Evolutionary conservation across 768 basidiomycete species (phyloP), one percentile per base, ranked within the genome.

Genomic region (Tephrocybe sp.): DNA sequence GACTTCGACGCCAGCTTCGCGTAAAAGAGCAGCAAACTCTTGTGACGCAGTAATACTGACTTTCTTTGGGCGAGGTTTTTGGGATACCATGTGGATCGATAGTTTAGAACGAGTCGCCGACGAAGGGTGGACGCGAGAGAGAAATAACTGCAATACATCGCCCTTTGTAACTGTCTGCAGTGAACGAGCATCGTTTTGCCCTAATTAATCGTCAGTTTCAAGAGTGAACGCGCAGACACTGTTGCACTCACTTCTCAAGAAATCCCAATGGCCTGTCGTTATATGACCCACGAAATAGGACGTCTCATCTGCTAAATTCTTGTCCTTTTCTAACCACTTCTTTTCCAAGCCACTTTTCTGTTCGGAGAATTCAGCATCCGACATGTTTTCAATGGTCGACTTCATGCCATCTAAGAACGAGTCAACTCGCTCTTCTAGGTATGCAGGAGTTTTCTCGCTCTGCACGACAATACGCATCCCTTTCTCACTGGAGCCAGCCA

Each of bases 381-480:
- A 65, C 88, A 98, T 90, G 5, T 73, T 75, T 61, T 79, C 79
- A 12, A 99, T 70, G 46, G 73, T 78, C 26, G 64, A 67, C 60
- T 82, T 82, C 85, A 94, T 89, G 47, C 74, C 72, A 40, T 82
- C 78, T 53, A 98, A 72, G 75, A 98, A 98, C 2, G 84, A 82
- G 49, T 98, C 93, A 12, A 98, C 87, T 19, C 96, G 84, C 48
- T 78, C 73, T 70, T 98, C 97, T 38, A 98, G 75, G 65, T 88
- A 92, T 19, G 71, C 76, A 8, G 94, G 83, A 9, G 75, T 72
- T 49, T 84, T 84, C 70, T 98, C 94, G 63, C 89, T 91, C 70
- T 99, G 97, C 26, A 98, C 79, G 6, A 93, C 72, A 47, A 98
- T 79, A 38, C 90, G 82, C 54, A 94, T 69, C 6, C 94, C 93